Percentiles rank a stretch among this genome's conserved stretches.
Conservation (phyloP, 129 eudicot species). For the Lactuca saligna region DNA sequence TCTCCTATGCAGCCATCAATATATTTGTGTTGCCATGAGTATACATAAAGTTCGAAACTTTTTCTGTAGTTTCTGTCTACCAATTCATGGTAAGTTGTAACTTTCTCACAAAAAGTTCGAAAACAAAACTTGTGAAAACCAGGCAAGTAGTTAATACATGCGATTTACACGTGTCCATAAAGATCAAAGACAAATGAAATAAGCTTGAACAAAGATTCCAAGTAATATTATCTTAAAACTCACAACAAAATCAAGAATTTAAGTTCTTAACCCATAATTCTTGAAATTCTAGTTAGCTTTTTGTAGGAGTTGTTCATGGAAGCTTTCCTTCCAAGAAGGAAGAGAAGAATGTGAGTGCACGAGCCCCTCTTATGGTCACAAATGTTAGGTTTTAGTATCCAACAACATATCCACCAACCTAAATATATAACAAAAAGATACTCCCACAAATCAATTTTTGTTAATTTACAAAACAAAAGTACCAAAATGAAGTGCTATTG, state of each 20-base stretch:
- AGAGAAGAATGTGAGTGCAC: conserved; percentile 40
- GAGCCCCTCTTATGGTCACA: conserved; percentile 43
- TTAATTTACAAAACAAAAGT: too few relatives aligned
- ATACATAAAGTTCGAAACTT: too few relatives aligned
- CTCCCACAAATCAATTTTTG: not conserved
- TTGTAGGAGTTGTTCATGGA: conserved; percentile 24
- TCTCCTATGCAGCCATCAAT: not conserved
- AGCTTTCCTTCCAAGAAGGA: conserved; percentile 48
- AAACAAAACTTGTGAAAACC: too few relatives aligned
- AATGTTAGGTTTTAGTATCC: conserved; percentile 49
- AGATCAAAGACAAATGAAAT: not conserved
- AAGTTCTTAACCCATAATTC: not conserved
- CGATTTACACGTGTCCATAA: not conserved
- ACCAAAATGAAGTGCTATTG: conserved; percentile 24
- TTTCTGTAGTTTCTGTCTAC: too few relatives aligned
- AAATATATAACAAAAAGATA: not conserved
- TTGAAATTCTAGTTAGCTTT: not conserved
- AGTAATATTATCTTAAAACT: not conserved
- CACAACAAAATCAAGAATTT: not conserved
- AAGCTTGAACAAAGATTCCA: not conserved
- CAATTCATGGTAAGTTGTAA: too few relatives aligned
- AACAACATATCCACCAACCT: conserved; percentile 57
- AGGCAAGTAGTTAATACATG: too few relatives aligned
- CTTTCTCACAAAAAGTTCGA: too few relatives aligned
- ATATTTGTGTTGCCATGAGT: not conserved